Evolutionary conservation across 129 eudicot species (phyloP).

Genomic region (Flaveria brownii): DNA sequence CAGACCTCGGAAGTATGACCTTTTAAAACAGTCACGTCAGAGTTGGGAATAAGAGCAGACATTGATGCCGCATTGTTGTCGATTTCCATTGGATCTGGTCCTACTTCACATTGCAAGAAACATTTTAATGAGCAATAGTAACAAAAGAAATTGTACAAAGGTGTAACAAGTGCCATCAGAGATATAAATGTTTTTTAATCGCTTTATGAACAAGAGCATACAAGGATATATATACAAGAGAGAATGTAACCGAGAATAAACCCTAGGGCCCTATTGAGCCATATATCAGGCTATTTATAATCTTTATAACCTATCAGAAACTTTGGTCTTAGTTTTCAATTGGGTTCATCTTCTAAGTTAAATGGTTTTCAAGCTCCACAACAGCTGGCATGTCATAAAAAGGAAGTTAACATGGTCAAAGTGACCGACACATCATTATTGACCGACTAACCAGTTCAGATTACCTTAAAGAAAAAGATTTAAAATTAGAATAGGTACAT

Average conservation of each 20-base stretch:
- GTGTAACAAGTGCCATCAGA: background rate
- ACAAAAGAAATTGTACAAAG: background rate
- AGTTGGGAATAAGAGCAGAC: slow-evolving; percentile 58
- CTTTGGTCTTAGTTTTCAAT: background rate
- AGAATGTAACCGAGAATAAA: background rate
- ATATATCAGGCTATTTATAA: background rate
- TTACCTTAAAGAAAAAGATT: background rate
- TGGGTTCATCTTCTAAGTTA: background rate
- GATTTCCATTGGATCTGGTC: slow-evolving; percentile 88
- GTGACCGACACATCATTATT: background rate
- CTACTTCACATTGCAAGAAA: slow-evolving; percentile 33
- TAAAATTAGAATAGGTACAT: background rate
- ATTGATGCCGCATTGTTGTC: slow-evolving; percentile 46
- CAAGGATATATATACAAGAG: background rate
- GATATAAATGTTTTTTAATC: background rate
- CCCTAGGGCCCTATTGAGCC: background rate
- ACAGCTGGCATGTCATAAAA: slow-evolving; percentile 7
- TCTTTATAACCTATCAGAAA: background rate
- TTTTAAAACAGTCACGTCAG: slow-evolving; percentile 72
- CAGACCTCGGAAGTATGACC: slow-evolving; percentile 92
- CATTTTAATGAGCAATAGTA: slow-evolving; percentile 10
- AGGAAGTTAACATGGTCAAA: background rate
- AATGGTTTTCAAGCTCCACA: slow-evolving; percentile 1
- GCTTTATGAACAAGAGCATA: background rate
- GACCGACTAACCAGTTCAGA: background rate